phyloP scores from a whole-genome alignment of 2,329 filamentous ascomycete species.

The Onygenales sp. region DNA sequence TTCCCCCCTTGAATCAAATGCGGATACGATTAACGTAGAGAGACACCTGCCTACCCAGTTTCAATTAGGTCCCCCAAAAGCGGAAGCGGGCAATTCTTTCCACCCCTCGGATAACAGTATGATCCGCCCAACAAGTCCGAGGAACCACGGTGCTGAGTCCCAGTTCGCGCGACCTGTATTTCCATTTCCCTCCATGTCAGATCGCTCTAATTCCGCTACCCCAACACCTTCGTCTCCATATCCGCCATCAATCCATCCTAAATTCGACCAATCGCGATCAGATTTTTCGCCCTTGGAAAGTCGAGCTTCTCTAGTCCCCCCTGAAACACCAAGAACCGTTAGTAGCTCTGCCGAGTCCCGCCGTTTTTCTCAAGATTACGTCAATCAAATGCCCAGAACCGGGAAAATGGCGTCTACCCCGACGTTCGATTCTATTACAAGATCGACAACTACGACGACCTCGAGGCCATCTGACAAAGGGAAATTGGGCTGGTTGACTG shows the following conservation, averaged over 20 bases:
- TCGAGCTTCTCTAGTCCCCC: neutral
- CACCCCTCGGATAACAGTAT: neutral
- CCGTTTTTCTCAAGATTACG: neutral
- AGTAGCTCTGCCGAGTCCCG: neutral
- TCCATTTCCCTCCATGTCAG: neutral
- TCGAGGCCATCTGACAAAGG: neutral
- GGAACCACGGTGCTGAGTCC: neutral
- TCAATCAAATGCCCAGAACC: neutral
- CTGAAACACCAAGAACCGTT: slow-evolving; percentile 1
- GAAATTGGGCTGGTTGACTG: neutral
- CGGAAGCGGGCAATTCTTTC: slow-evolving; percentile 9
- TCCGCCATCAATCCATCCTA: slow-evolving; percentile 2
- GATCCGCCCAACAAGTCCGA: neutral
- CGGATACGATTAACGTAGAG: slow-evolving; percentile 30
- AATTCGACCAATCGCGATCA: neutral
- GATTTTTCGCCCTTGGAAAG: slow-evolving; percentile 5
- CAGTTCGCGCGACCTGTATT: neutral
- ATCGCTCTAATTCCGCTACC: neutral
- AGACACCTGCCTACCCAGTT: slow-evolving; percentile 29
- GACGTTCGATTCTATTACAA: neutral
- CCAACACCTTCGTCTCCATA: slow-evolving; percentile 8
- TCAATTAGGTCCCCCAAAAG: slow-evolving; percentile 23
- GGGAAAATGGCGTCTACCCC: neutral
- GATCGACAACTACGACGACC: neutral
- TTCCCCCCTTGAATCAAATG: slow-evolving; percentile 26